Percentiles rank a stretch among this genome's conserved stretches.
These are phyloP conservation scores for Mucor irregularis DNA, from an alignment of 371 early-diverging fungal genomes.

Conservation along the genomic window DNA sequence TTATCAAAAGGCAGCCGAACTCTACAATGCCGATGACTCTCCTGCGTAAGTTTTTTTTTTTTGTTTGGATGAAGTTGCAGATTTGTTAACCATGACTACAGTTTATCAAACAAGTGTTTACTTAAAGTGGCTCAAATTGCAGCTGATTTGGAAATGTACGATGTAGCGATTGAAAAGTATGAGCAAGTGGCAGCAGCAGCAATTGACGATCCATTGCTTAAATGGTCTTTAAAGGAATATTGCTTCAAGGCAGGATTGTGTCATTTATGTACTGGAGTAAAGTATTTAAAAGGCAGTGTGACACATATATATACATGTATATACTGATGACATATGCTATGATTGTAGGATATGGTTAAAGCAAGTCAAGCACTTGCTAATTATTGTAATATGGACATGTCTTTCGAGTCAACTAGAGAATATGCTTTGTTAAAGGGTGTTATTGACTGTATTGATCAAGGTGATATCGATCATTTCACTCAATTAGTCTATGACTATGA, in stretches of 20 bases:
- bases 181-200: slow-evolving; percentile 82
- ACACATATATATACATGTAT: not conserved
- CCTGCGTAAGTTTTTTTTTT: slow-evolving; percentile 67
- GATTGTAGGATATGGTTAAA: slow-evolving; percentile 36
- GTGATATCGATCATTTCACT: slow-evolving; percentile 85
- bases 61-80: not conserved
- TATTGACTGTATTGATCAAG: slow-evolving; percentile 72
- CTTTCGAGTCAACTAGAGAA: slow-evolving; percentile 86
- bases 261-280: slow-evolving; percentile 73
- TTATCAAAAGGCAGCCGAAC: slow-evolving; percentile 89
- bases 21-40: slow-evolving; percentile 90
- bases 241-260: slow-evolving; percentile 94
- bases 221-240: slow-evolving; percentile 95
- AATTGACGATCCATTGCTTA: slow-evolving; percentile 87
- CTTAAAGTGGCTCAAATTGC: slow-evolving; percentile 93
- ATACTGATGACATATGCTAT: not conserved
- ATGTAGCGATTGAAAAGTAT: slow-evolving; percentile 86
- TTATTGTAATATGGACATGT: slow-evolving; percentile 71
- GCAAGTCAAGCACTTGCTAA: slow-evolving; percentile 40
- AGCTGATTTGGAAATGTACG: slow-evolving; percentile 84
- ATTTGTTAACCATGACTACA: too few species aligned
- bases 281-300: not conserved
- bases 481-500: slow-evolving; percentile 83
- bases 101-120: slow-evolving; percentile 84
- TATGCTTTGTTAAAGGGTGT: slow-evolving; percentile 77